Evolutionary conservation across 495 filamentous ascomycete genomes (phyloP).

Genomic region (Xylaria scruposa): DNA sequence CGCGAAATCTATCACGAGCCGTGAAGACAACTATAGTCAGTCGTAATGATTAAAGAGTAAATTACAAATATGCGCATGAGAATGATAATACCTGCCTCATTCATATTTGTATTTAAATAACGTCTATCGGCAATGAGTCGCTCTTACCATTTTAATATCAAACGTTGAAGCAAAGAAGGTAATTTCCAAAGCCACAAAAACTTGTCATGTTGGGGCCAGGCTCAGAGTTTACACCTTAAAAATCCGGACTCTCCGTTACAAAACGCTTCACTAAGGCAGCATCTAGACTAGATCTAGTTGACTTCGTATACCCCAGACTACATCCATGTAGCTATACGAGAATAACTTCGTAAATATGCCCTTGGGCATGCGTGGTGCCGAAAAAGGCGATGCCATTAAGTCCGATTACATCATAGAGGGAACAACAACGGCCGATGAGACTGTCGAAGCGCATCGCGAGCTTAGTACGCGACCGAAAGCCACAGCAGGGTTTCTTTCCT

Average conservation of each 20-base stretch:
- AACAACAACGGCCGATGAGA: not conserved
- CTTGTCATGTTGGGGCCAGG: no score
- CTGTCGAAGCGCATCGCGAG: not conserved
- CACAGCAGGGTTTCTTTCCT: not conserved
- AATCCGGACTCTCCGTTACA: not conserved
- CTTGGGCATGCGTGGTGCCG: not conserved
- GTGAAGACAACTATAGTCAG: no score
- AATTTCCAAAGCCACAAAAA: no score
- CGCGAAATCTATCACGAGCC: no score
- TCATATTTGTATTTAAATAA: no score
- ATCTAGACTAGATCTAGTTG: not conserved
- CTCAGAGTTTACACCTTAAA: not conserved
- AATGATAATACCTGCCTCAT: no score
- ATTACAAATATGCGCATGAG: no score
- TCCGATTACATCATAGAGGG: not conserved
- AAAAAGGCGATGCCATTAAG: not conserved
- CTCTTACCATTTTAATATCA: no score
- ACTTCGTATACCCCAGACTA: not conserved
- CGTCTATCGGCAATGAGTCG: no score
- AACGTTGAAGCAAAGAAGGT: no score
- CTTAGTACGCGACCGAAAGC: not conserved
- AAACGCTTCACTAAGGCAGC: not conserved
- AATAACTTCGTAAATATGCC: not conserved
- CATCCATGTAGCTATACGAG: not conserved
- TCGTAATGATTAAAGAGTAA: no score